Evolutionary conservation across 2,329 filamentous ascomycete species (phyloP).

Genomic region (Arthrinium phaeospermum): DNA sequence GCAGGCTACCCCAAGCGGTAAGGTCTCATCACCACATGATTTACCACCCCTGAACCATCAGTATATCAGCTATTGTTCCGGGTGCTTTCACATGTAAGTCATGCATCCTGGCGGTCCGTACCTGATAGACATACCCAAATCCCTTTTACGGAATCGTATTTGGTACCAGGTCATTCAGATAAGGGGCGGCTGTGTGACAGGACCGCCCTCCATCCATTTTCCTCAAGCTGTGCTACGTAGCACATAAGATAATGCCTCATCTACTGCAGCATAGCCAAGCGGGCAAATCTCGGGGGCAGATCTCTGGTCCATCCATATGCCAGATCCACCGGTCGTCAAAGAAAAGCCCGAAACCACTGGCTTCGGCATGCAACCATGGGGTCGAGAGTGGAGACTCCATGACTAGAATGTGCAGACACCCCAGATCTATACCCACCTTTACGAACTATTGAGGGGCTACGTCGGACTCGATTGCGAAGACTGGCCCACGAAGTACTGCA

Average conservation of each 20-base stretch:
- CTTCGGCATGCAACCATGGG: not conserved
- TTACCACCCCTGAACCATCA: not conserved
- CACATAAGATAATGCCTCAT: not conserved
- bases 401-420: not conserved
- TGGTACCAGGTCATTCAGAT: not conserved
- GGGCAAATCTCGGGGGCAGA: not conserved
- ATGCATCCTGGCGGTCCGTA: no score
- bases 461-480: not conserved
- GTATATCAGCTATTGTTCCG: not conserved
- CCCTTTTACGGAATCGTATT: no score
- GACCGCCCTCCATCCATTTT: not conserved
- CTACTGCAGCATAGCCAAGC: not conserved
- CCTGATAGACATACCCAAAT: no score
- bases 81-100: no score
- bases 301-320: not conserved
- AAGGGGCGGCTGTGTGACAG: not conserved
- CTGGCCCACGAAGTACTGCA: not conserved
- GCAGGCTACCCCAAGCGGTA: no score
- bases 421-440: slow-evolving; percentile 1
- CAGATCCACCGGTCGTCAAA: not conserved
- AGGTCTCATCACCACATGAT: no score
- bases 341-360: not conserved
- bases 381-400: not conserved
- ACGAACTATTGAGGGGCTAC: not conserved
- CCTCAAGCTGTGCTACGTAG: not conserved